These are phyloP conservation scores for Plantago coronopus DNA, from an alignment of 305 asterid genomes.

Conservation along the genomic window DNA sequence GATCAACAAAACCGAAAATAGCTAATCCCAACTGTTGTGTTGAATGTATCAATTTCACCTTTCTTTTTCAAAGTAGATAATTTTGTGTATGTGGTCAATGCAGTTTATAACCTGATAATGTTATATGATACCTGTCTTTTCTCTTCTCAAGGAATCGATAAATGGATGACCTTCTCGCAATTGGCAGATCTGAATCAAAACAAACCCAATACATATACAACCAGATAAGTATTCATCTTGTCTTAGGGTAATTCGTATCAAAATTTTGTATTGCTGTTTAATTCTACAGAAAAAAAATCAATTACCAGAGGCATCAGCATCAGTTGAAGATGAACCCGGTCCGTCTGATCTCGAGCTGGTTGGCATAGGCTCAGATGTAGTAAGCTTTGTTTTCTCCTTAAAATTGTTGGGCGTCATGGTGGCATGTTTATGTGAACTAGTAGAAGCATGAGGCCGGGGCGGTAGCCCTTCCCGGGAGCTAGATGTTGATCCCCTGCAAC, in stretches of 20 bases:
- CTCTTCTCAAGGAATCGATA: slow-evolving; percentile 78
- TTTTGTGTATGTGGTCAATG: too few relatives aligned
- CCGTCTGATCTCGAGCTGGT: slow-evolving; percentile 23
- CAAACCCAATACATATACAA: background rate
- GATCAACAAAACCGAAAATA: too few relatives aligned
- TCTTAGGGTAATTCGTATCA: too few relatives aligned
- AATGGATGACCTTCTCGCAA: slow-evolving; percentile 81
- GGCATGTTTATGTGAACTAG: slow-evolving; percentile 18
- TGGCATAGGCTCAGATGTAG: slow-evolving; percentile 13
- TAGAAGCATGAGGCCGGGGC: slow-evolving; percentile 30
- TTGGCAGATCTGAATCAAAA: slow-evolving; percentile 53
- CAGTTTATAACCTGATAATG: background rate
- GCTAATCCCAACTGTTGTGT: too few relatives aligned
- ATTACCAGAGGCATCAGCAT: slow-evolving; percentile 42
- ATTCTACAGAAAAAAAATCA: too few relatives aligned
- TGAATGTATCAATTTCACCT: too few relatives aligned
- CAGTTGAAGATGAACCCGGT: slow-evolving; percentile 22
- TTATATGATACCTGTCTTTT: slow-evolving; percentile 50
- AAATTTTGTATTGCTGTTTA: too few relatives aligned
- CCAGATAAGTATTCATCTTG: background rate
- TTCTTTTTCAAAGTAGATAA: too few relatives aligned
- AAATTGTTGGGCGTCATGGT: slow-evolving; percentile 22
- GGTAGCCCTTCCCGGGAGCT: slow-evolving; percentile 28
- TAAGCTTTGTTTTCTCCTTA: slow-evolving; percentile 15
- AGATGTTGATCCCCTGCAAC: slow-evolving; percentile 23